Evolutionary conservation across 257 asterid genomes (phyloP), one percentile per base, ranked within the genome.

Genomic region (Pogostemon cablin): DNA sequence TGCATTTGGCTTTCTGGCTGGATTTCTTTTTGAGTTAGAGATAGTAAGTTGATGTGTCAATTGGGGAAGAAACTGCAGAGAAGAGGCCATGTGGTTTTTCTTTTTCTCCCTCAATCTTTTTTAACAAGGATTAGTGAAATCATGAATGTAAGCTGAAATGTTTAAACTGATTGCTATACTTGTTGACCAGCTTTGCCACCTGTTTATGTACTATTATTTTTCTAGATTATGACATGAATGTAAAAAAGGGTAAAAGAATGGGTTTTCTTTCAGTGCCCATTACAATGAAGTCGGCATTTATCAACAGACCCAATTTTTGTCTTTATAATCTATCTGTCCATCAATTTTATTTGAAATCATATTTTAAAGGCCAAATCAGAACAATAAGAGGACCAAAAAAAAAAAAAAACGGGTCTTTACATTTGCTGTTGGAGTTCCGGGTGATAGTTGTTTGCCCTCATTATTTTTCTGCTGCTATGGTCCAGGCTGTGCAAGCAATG

Each of bases 401-500:
- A 25, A 1, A 25, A 25, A 25, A 1, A 25, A 25, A 25, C 25
- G 1, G 32, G 32, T 25, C 32, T 25, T 25, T 6, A 40, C 32
- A 34, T 55, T 34, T 47, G 52, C 15, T 52, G 62, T 20, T 54
- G 37, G 38, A 34, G 32, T 56, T 40, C 34, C 64, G 54, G 44
- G 35, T 6, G 48, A 32, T 52, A 43, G 50, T 47, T 46, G 6
- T 65, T 75, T 65, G 50, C 47, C 48, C 66, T 57, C 9, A 7
- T 47, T 49, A 65, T 42, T 49, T 58, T 50, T 49, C 48, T 25
- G 1, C 32, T 25, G 38, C 42, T 73, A 37, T 69, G 35, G 32
- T 80, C 78, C 83, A 93, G 99, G 99, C 96, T 53, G 99, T 91
- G 35, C 97, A 91, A 84, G 96, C 95, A 52, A 91, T 93, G 95